Conservation (phyloP, 192 early-diverging fungal species). For the Kappamyces sp. region DNA sequence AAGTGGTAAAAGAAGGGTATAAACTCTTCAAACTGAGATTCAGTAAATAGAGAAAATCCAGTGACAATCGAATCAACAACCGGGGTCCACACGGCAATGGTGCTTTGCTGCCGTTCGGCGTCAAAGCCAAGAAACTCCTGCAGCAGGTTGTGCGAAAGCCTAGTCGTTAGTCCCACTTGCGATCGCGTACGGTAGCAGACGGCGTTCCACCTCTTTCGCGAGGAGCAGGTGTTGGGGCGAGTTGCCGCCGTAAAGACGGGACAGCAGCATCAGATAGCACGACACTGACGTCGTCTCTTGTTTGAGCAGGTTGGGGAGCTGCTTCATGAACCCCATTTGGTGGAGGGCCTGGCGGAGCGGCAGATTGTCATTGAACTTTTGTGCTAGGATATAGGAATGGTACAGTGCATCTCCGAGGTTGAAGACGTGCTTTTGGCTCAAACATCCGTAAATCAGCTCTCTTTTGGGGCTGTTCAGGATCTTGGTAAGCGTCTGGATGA, state of each 20-base stretch:
- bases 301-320: conserved; percentile 74
- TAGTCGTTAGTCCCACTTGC: conserved; percentile 11
- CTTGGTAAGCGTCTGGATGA: conserved; percentile 85
- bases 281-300: conserved; percentile 65
- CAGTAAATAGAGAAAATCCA: conserved; percentile 1
- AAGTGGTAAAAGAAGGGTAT: conserved; percentile 15
- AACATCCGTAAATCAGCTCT: background rate
- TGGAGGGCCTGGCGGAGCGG: conserved; percentile 63
- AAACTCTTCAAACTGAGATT: conserved; percentile 1
- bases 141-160: conserved; percentile 43
- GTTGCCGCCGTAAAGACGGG: conserved; percentile 52
- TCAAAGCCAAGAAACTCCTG: conserved; percentile 45
- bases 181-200: conserved; percentile 33
- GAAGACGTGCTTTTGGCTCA: conserved; percentile 1
- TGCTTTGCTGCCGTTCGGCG: conserved; percentile 41
- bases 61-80: conserved; percentile 29
- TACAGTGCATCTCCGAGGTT: conserved; percentile 12
- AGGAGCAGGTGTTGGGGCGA: conserved; percentile 32
- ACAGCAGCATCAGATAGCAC: conserved; percentile 49
- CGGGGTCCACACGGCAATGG: conserved; percentile 58
- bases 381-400: conserved; percentile 8
- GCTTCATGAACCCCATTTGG: conserved; percentile 76
- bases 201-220: conserved; percentile 44
- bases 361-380: conserved; percentile 54
- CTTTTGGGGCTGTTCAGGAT: conserved; percentile 22